Base-by-base conservation (phyloP, 768 basidiomycete genomes). In the Tephrocybe sp. region DNA sequence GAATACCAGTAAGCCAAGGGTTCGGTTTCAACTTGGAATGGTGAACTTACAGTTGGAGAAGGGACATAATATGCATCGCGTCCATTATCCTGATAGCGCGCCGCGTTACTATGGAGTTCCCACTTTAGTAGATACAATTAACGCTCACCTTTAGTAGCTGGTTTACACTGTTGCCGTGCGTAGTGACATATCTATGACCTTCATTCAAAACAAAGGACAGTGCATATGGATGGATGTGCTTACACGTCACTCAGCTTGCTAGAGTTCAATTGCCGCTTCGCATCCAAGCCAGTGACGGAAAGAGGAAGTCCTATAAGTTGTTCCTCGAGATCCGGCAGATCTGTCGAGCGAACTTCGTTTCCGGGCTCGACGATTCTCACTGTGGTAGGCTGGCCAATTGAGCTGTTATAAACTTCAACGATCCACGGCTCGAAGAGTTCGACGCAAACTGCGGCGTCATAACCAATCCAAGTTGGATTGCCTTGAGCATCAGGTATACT, bases 361-460 rank as follows among this genome's bases (percentile, higher is more conserved):
- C 60, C 62, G 22, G 66, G 62, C 21, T 61, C 66, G 11, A 69
- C 62, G 25, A 76, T 66, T 24, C 59, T 58, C 18, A 61, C 37
- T 0, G 70, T 59, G 18, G 39, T 63, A 1, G 72, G 70, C 1
- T 55, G 47, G 4, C 67, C 68, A 10, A 57, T 54, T 8, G 69
- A 68, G 34, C 60, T 61, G 40, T 72, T 71, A 45, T 64, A 70
- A 4, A 66, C 60, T 36, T 73, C 70, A 5, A 74, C 49, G 15
- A 75, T 54, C 67, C 69, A 75, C 1, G 72, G 72, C 42, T 75
- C 72, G 27, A 72, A 70, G 1, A 71, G 47, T 52, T 72, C 63
- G 7, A 73, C 49, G 45, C 73, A 75, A 21, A 72, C 63, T 1
- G 63, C 68, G 9, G 69, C 66, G 43, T 75, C 74, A 25, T 66